Percentiles rank a stretch among this genome's conserved stretches.
Evolutionary conservation across 2,329 filamentous ascomycete species (phyloP).

Genomic region (Phaeosphaeriaceae sp.): DNA sequence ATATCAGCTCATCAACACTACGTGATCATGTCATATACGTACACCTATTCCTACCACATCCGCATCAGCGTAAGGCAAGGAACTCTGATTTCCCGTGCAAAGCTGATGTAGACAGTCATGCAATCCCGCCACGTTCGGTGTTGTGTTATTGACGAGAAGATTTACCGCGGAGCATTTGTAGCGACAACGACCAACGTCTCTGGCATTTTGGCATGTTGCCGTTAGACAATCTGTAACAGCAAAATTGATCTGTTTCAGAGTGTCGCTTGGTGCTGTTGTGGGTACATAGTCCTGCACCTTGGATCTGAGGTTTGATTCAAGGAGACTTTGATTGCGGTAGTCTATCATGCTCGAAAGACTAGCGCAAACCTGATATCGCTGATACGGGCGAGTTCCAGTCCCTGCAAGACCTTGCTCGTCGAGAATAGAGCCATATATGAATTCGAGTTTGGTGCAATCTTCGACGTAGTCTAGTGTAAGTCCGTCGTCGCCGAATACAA

Average conservation of each 20-base stretch:
- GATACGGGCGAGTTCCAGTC: constrained; percentile 16
- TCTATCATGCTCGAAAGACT: constrained; percentile 22
- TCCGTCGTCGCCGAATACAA: not conserved
- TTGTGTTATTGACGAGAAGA: constrained; percentile 17
- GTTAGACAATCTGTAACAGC: constrained; percentile 25
- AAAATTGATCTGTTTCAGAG: constrained; percentile 12
- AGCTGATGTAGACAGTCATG: constrained; percentile 18
- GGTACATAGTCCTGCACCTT: constrained; percentile 13
- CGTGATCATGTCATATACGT: not conserved
- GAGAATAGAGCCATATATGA: constrained; percentile 11
- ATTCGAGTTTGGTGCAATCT: not conserved
- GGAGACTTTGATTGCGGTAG: constrained; percentile 9
- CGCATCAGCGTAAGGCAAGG: constrained; percentile 25
- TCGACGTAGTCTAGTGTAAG: not conserved
- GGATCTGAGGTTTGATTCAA: constrained; percentile 7
- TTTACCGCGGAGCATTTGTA: constrained; percentile 15
- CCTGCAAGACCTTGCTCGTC: constrained; percentile 10
- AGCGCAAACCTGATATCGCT: constrained; percentile 18
- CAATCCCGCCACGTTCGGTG: constrained; percentile 18
- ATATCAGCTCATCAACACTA: not conserved
- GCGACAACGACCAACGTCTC: constrained; percentile 9
- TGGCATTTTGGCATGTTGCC: constrained; percentile 19
- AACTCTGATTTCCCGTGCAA: constrained; percentile 13
- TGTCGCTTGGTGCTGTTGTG: not conserved
- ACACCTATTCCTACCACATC: constrained; percentile 29